Base-by-base conservation (phyloP, 768 basidiomycete genomes). In the Agaricus subrufescens region DNA sequence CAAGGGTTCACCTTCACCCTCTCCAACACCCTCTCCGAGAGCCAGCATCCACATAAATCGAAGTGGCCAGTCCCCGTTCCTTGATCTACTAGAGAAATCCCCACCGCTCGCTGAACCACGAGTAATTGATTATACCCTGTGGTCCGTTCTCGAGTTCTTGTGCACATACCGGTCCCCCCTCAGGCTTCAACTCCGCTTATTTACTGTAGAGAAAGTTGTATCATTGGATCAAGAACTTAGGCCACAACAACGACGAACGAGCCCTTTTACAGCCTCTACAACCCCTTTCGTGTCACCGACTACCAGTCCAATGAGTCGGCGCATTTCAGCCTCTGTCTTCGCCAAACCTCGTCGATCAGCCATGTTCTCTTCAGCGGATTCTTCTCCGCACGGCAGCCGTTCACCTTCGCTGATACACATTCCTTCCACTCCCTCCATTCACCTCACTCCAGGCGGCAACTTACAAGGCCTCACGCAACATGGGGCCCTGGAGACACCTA, bases 141-240 rank as follows among this genome's bases (percentile, higher is more conserved):
- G 88, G 88, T 90, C 89, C 3, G 66, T 84, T 29, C 69, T 90
- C 27, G 86, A 89, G 62, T 75, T 87, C 52, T 66, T 87, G 15
- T 86, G 82, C 59, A 75, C 82, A 1, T 81, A 78, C 62, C 77
- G 85, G 15, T 83, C 71, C 39, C 87, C 88, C 0, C 73, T 91
- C 29, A 70, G 79, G 51, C 69, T 86, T 29, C 87, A 88, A 60
- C 75, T 91, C 70, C 84, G 85, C 26, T 69, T 83, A 2, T 78
- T 88, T 56, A 71, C 80, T n/a, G 79, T 81, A 61, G 86, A 87
- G 66, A 87, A 85, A 61, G 73, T 86, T 1, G 71, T 76, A 0
- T 64, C 71, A 11, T 68, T 91, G 7, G 77, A 85, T 57, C 69
- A 76, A 40, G 79, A 83, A 38, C 72, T 89, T 15, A 70, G 70